Percentiles rank a stretch among this genome's conserved stretches.
These are phyloP conservation scores for Agaricus blazei DNA, from an alignment of 768 basidiomycete genomes.

Conservation along the genomic window DNA sequence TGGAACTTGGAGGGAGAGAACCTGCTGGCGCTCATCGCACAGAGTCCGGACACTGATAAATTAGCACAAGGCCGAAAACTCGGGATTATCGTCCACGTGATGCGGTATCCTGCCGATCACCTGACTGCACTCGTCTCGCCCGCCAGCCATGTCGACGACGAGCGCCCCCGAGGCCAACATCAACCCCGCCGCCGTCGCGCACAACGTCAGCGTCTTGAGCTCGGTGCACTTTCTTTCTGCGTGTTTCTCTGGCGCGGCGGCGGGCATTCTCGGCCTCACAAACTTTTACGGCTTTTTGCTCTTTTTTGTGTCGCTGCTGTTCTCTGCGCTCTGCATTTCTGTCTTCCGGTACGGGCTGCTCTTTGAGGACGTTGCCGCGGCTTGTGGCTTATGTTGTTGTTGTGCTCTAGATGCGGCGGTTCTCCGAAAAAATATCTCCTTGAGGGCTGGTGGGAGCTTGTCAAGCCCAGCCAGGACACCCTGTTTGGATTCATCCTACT, in stretches of 20 bases:
- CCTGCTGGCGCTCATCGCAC: background rate
- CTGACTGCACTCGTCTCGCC: background rate
- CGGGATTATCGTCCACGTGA: slow-evolving; percentile 14
- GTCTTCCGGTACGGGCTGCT: slow-evolving; percentile 26
- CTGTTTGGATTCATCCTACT: slow-evolving; percentile 86
- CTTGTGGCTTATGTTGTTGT: background rate
- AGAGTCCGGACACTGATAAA: background rate
- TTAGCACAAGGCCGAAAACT: slow-evolving; percentile 12
- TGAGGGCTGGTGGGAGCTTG: slow-evolving; percentile 61
- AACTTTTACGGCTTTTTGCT: slow-evolving; percentile 81
- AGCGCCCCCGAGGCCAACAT: slow-evolving; percentile 37
- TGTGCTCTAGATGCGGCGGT: slow-evolving; percentile 53
- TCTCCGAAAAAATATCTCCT: slow-evolving; percentile 57
- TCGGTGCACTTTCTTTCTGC: slow-evolving; percentile 74
- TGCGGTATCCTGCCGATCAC: background rate
- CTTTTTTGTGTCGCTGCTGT: slow-evolving; percentile 62
- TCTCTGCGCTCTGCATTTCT: slow-evolving; percentile 63
- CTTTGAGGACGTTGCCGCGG: background rate
- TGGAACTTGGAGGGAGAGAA: slow-evolving; percentile 3
- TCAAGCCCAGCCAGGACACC: slow-evolving; percentile 88
- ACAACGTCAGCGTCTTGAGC: slow-evolving; percentile 63
- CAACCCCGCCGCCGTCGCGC: slow-evolving; percentile 44
- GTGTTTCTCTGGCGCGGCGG: slow-evolving; percentile 82
- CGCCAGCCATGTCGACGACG: slow-evolving; percentile 4
- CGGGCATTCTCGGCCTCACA: slow-evolving; percentile 85